Evolutionary conservation across 495 filamentous ascomycete genomes (phyloP).

Genomic region (Aspergillus taichungensis): DNA sequence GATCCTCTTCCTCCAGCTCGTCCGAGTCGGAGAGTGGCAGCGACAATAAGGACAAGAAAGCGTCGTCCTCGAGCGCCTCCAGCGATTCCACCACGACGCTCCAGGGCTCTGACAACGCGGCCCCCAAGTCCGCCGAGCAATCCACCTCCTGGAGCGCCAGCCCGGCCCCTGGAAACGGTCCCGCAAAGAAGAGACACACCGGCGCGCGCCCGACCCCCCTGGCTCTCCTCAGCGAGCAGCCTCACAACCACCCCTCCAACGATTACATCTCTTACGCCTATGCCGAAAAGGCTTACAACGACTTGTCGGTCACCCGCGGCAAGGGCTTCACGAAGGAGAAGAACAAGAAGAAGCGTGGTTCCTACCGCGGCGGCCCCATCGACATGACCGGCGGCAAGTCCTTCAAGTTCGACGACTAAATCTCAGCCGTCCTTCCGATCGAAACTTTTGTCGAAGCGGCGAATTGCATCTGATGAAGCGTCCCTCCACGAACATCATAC

Average conservation of each 20-base stretch:
- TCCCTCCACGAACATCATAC: background rate
- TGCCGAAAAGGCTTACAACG: slow-evolving; percentile 74
- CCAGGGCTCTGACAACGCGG: slow-evolving; percentile 26
- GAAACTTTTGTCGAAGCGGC: background rate
- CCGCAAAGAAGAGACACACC: slow-evolving; percentile 42
- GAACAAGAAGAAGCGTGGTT: slow-evolving; percentile 87
- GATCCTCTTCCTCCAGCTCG: slow-evolving; percentile 15
- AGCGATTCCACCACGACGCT: slow-evolving; percentile 22
- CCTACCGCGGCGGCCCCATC: slow-evolving; percentile 75
- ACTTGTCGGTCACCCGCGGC: slow-evolving; percentile 82
- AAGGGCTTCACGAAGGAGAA: slow-evolving; percentile 99
- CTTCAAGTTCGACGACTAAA: slow-evolving; percentile 81
- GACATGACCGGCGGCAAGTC: slow-evolving; percentile 59
- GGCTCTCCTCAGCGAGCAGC: slow-evolving; percentile 36
- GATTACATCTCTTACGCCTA: slow-evolving; percentile 77
- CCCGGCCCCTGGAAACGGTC: slow-evolving; percentile 36
- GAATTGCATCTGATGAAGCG: background rate
- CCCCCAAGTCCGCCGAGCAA: slow-evolving; percentile 16
- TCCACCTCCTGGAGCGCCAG: slow-evolving; percentile 32
- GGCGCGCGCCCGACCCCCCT: slow-evolving; percentile 38
- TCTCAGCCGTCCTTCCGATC: background rate
- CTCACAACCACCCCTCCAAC: slow-evolving; percentile 50
- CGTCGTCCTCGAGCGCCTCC: slow-evolving; percentile 13
- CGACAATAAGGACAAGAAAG: slow-evolving; percentile 13
- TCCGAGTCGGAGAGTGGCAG: slow-evolving; percentile 17